phyloP scores from a whole-genome alignment of 2,329 filamentous ascomycete genomes.

The Aspergillus candidus region DNA sequence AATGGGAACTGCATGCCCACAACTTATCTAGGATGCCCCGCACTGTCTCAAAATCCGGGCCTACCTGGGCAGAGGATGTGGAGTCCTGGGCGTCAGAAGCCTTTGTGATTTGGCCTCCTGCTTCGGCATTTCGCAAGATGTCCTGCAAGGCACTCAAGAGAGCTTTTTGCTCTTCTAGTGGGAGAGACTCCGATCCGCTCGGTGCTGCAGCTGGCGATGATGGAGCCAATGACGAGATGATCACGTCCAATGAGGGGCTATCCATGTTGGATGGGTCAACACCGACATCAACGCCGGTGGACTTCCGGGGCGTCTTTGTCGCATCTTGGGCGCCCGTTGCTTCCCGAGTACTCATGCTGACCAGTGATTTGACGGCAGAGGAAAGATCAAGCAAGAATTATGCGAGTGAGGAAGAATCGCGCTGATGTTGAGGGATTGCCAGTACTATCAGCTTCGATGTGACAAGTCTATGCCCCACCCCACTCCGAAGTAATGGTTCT shows the following conservation, averaged over 20 bases:
- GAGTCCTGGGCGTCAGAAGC: conserved; percentile 23
- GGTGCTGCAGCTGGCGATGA: conserved; percentile 16
- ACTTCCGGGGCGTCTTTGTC: background rate
- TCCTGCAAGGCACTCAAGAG: conserved; percentile 31
- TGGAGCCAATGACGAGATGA: conserved; percentile 20
- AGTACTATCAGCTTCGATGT: no score
- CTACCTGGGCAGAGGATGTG: conserved; percentile 25
- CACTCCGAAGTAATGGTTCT: no score
- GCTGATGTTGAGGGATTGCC: no score
- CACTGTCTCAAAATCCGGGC: conserved; percentile 23
- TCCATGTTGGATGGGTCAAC: conserved; percentile 7
- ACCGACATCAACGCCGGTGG: background rate
- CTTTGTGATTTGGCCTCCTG: conserved; percentile 17
- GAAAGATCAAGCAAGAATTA: no score
- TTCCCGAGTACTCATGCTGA: no score
- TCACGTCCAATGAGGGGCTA: conserved; percentile 20
- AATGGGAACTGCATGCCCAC: conserved; percentile 32
- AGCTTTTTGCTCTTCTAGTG: conserved; percentile 25
- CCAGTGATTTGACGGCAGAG: no score
- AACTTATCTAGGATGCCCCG: conserved; percentile 28
- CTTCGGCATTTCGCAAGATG: conserved; percentile 22
- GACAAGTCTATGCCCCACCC: no score
- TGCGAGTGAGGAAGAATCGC: no score
- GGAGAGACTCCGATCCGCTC: conserved; percentile 13
- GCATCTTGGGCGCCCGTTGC: background rate